Conservation (phyloP, 371 early-diverging fungal species). For the Lichtheimia ramosa region DNA sequence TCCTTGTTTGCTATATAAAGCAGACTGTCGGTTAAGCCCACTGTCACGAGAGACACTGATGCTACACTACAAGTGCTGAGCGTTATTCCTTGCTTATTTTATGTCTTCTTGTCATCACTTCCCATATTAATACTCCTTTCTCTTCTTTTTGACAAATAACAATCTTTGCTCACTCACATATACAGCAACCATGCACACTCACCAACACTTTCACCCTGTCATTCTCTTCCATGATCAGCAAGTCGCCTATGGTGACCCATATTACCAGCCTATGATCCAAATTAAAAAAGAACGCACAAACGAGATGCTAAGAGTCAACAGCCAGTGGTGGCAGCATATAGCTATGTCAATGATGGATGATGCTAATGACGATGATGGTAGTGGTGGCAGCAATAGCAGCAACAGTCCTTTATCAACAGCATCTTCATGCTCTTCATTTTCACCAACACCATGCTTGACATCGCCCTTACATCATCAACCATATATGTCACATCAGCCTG, state of each 20-base stretch:
- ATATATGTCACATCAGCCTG: conserved; percentile 7
- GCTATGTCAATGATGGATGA: conserved; percentile 10
- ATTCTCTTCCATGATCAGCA: conserved; percentile 20
- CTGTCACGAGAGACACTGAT: too few relatives aligned
- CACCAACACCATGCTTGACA: neutral
- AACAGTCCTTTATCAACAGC: neutral
- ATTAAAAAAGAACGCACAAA: conserved; percentile 16
- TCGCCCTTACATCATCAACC: conserved; percentile 3
- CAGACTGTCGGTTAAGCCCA: too few relatives aligned
- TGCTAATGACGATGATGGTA: neutral
- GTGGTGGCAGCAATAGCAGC: neutral
- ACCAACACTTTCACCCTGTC: conserved; percentile 18
- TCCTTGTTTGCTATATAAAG: conserved; percentile 5
- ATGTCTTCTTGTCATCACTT: neutral
- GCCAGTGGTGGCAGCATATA: conserved; percentile 23
- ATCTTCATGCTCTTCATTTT: neutral
- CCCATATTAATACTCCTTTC: neutral
- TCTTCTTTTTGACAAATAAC: neutral
- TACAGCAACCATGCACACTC: neutral
- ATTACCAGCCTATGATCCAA: conserved; percentile 20
- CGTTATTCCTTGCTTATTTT: neutral
- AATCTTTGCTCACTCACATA: too few relatives aligned
- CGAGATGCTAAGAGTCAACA: conserved; percentile 19
- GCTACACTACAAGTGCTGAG: too few relatives aligned
- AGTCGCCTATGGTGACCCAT: conserved; percentile 17